These are phyloP conservation scores for Ceratocystis alfenasii DNA, from an alignment of 2,329 filamentous ascomycete species.

Conservation along the genomic window DNA sequence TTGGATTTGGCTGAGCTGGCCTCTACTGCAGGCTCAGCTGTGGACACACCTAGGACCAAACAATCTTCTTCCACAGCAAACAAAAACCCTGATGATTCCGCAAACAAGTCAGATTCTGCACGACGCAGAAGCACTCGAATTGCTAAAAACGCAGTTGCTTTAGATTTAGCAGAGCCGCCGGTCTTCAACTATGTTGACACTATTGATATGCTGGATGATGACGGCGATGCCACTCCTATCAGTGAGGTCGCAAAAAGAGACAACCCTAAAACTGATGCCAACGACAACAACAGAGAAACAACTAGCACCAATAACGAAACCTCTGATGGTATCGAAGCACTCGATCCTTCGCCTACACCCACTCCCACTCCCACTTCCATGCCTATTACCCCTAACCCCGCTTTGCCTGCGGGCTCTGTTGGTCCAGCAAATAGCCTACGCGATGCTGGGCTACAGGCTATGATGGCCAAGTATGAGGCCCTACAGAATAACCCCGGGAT, in stretches of 20 bases:
- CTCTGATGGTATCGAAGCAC: not conserved
- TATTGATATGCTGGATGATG: not conserved
- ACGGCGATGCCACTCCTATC: too few relatives aligned
- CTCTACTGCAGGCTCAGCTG: not conserved
- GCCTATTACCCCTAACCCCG: not conserved
- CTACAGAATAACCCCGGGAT: not conserved
- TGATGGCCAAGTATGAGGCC: not conserved
- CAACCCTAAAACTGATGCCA: not conserved
- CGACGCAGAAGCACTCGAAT: not conserved
- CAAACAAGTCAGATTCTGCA: not conserved
- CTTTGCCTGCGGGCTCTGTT: not conserved
- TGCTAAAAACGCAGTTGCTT: not conserved
- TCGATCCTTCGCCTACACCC: not conserved
- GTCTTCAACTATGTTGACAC: not conserved
- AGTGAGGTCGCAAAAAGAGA: not conserved
- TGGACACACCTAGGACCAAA: not conserved
- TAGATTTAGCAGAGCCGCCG: not conserved
- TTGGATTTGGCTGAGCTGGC: not conserved
- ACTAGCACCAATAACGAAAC: not conserved
- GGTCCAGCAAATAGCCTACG: not conserved
- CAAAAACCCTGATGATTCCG: not conserved
- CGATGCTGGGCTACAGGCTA: constrained; percentile 3
- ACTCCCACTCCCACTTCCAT: not conserved
- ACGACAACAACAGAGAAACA: not conserved
- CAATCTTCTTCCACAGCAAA: not conserved